A percentile compares a stretch with the other conserved stretches of the same genome.
phyloP scores from a whole-genome alignment of 1,284 basidiomycete species.

The Trichosporon coremiiforme region DNA sequence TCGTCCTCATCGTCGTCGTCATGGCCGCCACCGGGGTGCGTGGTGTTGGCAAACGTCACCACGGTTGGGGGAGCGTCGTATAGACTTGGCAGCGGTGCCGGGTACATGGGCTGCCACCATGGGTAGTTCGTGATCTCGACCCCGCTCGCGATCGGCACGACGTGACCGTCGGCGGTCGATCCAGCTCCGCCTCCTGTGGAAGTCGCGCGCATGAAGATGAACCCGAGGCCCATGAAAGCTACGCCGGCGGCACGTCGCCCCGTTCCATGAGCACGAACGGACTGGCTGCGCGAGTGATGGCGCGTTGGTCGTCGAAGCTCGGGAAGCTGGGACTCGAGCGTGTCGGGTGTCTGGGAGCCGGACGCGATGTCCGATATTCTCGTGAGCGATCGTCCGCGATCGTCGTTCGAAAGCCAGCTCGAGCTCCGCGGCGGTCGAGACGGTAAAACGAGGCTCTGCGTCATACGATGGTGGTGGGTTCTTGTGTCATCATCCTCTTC shows the following conservation, averaged over 20 bases:
- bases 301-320: conserved; percentile 22
- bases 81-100: neutral
- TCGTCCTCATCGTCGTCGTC: neutral
- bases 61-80: neutral
- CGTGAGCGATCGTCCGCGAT: conserved; percentile 27
- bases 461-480: conserved; percentile 25
- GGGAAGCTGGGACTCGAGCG: conserved; percentile 29
- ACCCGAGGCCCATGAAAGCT: conserved; percentile 54
- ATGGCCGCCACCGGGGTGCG: neutral
- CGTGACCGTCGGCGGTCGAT: conserved; percentile 2
- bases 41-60: neutral
- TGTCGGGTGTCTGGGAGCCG: conserved; percentile 23
- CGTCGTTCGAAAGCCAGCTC: conserved; percentile 22
- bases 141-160: neutral
- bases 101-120: conserved; percentile 10
- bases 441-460: conserved; percentile 28
- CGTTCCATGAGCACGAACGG: conserved; percentile 21
- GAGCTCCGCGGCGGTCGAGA: neutral
- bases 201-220: conserved; percentile 37
- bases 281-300: conserved; percentile 24
- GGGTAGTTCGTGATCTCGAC: neutral
- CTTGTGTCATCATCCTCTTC: conserved; percentile 25
- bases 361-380: conserved; percentile 16
- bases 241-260: conserved; percentile 50
- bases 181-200: neutral